phyloP scores from a whole-genome alignment of 75 land plant species.

The Isoetes taiwanensis region DNA sequence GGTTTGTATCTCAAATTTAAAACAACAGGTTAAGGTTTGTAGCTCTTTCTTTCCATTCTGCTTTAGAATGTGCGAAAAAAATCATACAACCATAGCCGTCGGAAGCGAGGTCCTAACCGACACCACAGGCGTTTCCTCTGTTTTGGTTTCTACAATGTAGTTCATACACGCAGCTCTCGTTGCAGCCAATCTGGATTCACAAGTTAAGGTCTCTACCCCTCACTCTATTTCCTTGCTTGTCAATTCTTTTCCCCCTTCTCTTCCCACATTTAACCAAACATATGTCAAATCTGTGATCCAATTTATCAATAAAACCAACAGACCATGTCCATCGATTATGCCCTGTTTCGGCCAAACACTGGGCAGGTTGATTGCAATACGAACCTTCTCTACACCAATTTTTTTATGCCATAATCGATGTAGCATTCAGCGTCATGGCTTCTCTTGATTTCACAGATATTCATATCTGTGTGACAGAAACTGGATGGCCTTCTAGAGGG shows the following conservation, averaged over 20 bases:
- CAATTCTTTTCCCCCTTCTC: background rate
- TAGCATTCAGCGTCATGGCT: too few relatives aligned
- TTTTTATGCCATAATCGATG: too few relatives aligned
- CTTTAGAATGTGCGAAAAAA: too few relatives aligned
- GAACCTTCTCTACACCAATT: slow-evolving; percentile 6
- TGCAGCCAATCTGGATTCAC: background rate
- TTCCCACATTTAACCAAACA: background rate
- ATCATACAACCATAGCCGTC: background rate
- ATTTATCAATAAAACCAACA: background rate
- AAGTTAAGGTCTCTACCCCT: slow-evolving; percentile 2
- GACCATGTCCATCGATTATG: slow-evolving; percentile 3
- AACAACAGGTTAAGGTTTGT: too few relatives aligned
- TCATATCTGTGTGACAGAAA: too few relatives aligned
- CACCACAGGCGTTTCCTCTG: background rate
- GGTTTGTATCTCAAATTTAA: too few relatives aligned
- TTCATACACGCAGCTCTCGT: slow-evolving; percentile 1
- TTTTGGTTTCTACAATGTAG: background rate
- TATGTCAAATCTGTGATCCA: background rate
- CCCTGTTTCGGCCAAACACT: background rate
- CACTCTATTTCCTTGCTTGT: background rate
- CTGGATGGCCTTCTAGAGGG: too few relatives aligned
- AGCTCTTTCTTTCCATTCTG: too few relatives aligned
- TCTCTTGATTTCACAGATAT: too few relatives aligned
- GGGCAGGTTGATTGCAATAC: slow-evolving; percentile 4
- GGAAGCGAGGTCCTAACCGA: slow-evolving; percentile 1